Evolutionary conservation across 805 yeast genomes (phyloP).

Genomic region (Debaryomyces tyrocola): DNA sequence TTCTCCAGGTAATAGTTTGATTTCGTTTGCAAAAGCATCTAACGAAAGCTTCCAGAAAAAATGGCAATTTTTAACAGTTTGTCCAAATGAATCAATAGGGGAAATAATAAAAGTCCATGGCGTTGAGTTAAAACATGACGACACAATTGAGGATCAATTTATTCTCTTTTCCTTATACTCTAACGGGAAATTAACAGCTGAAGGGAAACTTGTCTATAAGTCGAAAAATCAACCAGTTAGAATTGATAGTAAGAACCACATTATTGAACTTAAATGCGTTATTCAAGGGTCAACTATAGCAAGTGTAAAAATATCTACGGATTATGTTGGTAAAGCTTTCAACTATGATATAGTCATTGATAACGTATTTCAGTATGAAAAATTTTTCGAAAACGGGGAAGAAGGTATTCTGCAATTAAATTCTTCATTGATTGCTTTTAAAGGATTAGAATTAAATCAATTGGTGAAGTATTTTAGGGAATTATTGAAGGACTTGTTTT

Average conservation of each 20-base stretch:
- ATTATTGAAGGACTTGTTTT: conserved; percentile 40
- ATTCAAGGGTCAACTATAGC: conserved; percentile 39
- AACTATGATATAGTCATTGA: conserved; percentile 59
- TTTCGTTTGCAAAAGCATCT: conserved; percentile 66
- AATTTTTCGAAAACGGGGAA: conserved; percentile 42
- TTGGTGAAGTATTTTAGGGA: conserved; percentile 63
- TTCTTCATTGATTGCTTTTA: conserved; percentile 48
- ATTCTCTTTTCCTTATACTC: conserved; percentile 56
- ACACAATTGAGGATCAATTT: conserved; percentile 50
- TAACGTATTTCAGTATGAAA: conserved; percentile 53
- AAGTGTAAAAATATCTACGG: conserved; percentile 55
- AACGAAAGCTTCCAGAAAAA: conserved; percentile 50
- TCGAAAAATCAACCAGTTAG: conserved; percentile 48
- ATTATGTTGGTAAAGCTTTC: conserved; percentile 67
- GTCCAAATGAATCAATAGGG: conserved; percentile 69
- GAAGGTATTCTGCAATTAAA: conserved; percentile 46
- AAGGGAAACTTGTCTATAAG: conserved; percentile 53
- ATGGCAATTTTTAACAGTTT: conserved; percentile 77
- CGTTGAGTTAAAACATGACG: conserved; percentile 40
- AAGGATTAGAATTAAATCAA: conserved; percentile 53
- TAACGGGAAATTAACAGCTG: conserved; percentile 64
- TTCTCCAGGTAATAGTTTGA: conserved; percentile 48
- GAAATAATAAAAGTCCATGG: conserved; percentile 69
- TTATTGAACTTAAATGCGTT: conserved; percentile 44
- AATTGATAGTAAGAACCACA: conserved; percentile 41